Percentiles rank a stretch among this genome's conserved stretches.
Conservation (phyloP, 306 rosid genomes). For the Ceratonia siliqua region DNA sequence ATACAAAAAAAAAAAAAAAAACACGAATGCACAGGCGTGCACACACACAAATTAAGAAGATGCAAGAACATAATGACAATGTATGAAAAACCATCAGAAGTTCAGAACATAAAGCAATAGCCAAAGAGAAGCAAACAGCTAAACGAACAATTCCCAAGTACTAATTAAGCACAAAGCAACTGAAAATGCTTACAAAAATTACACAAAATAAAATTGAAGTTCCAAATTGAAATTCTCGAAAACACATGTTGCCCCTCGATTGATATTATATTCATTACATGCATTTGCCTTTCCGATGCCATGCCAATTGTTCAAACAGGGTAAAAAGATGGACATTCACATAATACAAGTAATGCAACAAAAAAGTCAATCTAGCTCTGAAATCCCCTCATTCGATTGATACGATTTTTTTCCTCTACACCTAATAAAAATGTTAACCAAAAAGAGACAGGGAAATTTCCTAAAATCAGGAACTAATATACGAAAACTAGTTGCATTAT, state of each 20-base stretch:
- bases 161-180: background rate
- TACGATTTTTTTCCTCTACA: background rate
- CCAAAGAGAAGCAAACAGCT: background rate
- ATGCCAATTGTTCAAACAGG: background rate
- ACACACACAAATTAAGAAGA: background rate
- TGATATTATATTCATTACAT: background rate
- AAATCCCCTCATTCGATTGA: background rate
- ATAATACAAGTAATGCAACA: background rate
- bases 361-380: background rate
- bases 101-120: background rate
- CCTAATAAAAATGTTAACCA: background rate
- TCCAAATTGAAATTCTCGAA: background rate
- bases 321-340: background rate
- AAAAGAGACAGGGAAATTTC: background rate
- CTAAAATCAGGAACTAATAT: background rate
- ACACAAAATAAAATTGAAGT: background rate
- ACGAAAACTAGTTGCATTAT: background rate
- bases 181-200: background rate
- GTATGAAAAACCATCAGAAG: background rate
- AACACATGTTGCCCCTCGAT: background rate
- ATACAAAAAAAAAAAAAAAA: background rate
- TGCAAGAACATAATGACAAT: conserved; percentile 1
- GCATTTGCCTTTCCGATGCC: background rate
- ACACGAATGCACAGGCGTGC: background rate
- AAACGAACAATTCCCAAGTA: background rate